Evolutionary conservation across 2,329 filamentous ascomycete genomes (phyloP), one percentile per base, ranked within the genome.

Genomic region (Diaporthe aspalathi): DNA sequence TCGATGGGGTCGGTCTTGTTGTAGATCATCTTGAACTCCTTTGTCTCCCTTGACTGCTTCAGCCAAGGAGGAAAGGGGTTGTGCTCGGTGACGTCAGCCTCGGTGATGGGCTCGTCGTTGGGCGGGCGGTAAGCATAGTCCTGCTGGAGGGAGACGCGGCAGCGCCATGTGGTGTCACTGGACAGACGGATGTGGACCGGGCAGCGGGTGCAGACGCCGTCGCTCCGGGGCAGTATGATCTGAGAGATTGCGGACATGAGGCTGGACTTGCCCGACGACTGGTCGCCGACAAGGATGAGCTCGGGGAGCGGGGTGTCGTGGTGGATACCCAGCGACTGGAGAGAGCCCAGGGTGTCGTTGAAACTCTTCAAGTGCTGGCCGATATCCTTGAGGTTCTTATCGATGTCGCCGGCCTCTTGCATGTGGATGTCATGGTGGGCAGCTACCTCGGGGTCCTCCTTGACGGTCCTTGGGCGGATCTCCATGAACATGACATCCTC

Each of bases 271-370:
- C 94, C 95, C 0, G 94, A 92, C 0, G 90, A 93, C 77, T 97
- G 94, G 62, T 97, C 94, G 0, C 94, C 94, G 0, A 97, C 90
- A 0, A 97, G 88, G 7, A 95, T 92, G 12, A 97, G 90, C 75
- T 94, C 93, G 0, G 94, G 94, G 0, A 97, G 83, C 0, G 89
- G 88, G 0, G 94, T 88, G 5, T 90, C 88, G 22, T 92, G 89
- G 63, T 92, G 90, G 0, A 97, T 90, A 0, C 92, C 93, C 0
- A 95, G 86, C 7, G 90, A 86, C 65, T 93, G 89, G 0, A 97
- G 86, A 60, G 92, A 88, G 3, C 88, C 89, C 0, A 94, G 86
- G 0, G 89, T 88, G 57, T 92, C 85, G 2, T 94, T 91, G 62
- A 91, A 89, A 0, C 87, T 85, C 66, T 92, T 92, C 1, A 92